Evolutionary conservation across 169 alveolate species (phyloP), one percentile per base, ranked within the genome.

Genomic region (Cryptosporidium sp.): DNA sequence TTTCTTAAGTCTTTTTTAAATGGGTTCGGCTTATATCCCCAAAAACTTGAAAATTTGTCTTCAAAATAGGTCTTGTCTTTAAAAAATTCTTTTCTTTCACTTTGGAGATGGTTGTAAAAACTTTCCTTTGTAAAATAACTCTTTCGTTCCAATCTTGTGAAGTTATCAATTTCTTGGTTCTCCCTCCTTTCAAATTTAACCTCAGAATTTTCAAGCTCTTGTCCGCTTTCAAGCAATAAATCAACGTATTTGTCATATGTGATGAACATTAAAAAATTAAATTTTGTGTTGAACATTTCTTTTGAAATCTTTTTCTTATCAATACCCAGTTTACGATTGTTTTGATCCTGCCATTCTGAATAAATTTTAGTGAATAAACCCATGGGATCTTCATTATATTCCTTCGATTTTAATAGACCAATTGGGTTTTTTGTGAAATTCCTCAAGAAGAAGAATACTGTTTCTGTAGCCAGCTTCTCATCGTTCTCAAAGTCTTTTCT

Each of bases 1-100:
- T n/a, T 73, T 61, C 50, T 65, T 31, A 80, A 59, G n/a, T 62
- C 50, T 3, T 65, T 35, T 62, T 37, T 59, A 65, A 62, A 80
- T 41, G 75, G 43, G 23, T 37, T 67, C 14, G 89, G 89, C 43
- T 33, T 59, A 80, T 80, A 80, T 26, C 89, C 41, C 89, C 89
- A 80, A 80, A 80, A 80, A 37, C 51, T 41, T 21, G 73, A 80
- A 80, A 62, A 80, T 23, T 45, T 80, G 12, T 43, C 69, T n/a
- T 71, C 45, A 51, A 23, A 3, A 21, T 26, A 43, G 3, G 16
- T 16, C 55, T 41, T 26, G 2, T 62, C 23, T 62, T 41, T 29
- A 0, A n/a, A 43, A 1, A 9, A 37, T 43, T 21, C 43, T 0
- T 61, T 69, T 69, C 5, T 45, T 21, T 3, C 35, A 69, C 6